Evolutionary conservation across 495 filamentous ascomycete species (phyloP).

Genomic region (Rhypophila decipiens): DNA sequence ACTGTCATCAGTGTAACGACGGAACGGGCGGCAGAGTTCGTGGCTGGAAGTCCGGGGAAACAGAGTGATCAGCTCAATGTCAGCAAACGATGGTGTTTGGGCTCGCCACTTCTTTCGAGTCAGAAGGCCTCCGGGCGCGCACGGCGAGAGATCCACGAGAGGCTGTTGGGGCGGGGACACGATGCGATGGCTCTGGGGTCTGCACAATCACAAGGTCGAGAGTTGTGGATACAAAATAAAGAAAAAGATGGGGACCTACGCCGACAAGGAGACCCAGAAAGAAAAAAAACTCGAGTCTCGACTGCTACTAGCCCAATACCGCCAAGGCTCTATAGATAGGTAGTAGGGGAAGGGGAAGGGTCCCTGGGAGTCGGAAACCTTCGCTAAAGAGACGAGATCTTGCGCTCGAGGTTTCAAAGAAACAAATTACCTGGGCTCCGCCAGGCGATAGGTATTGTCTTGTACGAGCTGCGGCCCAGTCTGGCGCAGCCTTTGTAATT

Average conservation of each 20-base stretch:
- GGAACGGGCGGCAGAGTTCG: conserved; percentile 1
- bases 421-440: no score
- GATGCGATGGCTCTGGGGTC: neutral
- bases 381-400: neutral
- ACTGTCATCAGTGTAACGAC: no score
- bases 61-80: conserved; percentile 25
- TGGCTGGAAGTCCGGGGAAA: conserved; percentile 2
- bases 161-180: neutral
- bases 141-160: neutral
- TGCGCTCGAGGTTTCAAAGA: no score
- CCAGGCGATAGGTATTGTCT: no score
- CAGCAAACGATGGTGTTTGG: conserved; percentile 14
- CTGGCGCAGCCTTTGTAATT: no score
- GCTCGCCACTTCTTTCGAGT: neutral
- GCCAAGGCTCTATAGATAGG: no score
- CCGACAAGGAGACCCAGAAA: neutral
- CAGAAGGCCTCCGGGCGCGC: neutral
- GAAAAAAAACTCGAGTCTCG: neutral
- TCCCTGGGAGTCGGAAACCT: neutral
- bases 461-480: no score
- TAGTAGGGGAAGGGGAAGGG: neutral
- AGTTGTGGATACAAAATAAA: neutral
- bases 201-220: neutral
- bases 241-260: neutral
- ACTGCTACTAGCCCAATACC: conserved; percentile 2